Evolutionary conservation across 176 grass and related monocot genomes (phyloP).

Genomic region (Cenchrus fungigraminus): DNA sequence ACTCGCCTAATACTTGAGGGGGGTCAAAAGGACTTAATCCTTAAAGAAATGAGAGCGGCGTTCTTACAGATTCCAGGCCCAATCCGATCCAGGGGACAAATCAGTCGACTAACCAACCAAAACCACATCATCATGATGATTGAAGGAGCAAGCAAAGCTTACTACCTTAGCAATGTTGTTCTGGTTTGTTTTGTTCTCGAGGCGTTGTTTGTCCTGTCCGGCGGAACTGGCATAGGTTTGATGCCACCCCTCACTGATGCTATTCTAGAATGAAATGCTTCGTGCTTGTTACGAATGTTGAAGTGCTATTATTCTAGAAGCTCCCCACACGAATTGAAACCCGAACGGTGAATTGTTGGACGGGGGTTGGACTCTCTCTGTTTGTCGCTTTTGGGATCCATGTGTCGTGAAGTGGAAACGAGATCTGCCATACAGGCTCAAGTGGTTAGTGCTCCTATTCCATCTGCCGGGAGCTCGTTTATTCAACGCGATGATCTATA

Average conservation of each 20-base stretch:
- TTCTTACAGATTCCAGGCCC: too few species aligned
- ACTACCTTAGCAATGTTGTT: background rate
- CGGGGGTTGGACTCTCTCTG: background rate
- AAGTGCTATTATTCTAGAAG: background rate
- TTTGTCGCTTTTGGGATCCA: background rate
- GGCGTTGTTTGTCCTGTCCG: too few species aligned
- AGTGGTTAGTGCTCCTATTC: background rate
- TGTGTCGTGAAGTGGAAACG: conserved; percentile 14
- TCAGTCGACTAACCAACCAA: too few species aligned
- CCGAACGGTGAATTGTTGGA: background rate
- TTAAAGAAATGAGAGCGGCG: too few species aligned
- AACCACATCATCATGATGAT: too few species aligned
- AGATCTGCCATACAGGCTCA: background rate
- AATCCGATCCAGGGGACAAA: too few species aligned
- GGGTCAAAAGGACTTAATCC: too few species aligned
- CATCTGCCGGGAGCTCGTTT: background rate
- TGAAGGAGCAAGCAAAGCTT: too few species aligned
- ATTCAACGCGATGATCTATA: conserved; percentile 4
- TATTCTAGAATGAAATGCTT: background rate
- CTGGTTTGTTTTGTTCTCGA: background rate
- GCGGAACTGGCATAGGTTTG: background rate
- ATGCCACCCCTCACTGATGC: background rate
- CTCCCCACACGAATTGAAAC: background rate
- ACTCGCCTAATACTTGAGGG: too few species aligned
- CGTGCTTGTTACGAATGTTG: background rate